Percentiles rank a stretch among this genome's conserved stretches.
These are phyloP conservation scores for Penicillium goetzii DNA, from an alignment of 495 filamentous ascomycete genomes.

Conservation along the genomic window DNA sequence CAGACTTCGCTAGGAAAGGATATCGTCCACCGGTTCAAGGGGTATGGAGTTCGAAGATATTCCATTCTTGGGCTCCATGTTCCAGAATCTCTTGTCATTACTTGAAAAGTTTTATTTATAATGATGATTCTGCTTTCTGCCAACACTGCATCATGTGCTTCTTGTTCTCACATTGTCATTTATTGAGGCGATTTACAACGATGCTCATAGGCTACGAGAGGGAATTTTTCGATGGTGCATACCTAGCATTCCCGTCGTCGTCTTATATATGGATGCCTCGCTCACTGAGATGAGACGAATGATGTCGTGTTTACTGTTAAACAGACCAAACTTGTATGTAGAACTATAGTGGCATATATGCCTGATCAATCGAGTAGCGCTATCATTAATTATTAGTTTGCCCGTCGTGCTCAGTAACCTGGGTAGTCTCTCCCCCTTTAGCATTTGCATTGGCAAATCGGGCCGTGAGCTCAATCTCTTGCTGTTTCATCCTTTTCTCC, in stretches of 20 bases:
- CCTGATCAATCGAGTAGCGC: not conserved
- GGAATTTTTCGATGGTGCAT: too few relatives aligned
- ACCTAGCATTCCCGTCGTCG: too few relatives aligned
- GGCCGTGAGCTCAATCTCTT: not conserved
- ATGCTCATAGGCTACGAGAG: too few relatives aligned
- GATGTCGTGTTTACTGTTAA: not conserved
- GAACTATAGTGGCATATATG: not conserved
- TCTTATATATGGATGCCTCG: too few relatives aligned
- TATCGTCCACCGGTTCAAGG: not conserved
- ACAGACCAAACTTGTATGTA: not conserved
- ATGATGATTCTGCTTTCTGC: not conserved
- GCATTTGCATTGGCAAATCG: not conserved
- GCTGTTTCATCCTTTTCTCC: not conserved
- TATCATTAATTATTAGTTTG: not conserved
- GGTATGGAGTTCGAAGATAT: not conserved
- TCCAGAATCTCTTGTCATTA: not conserved
- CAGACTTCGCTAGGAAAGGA: not conserved
- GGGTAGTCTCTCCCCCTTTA: not conserved
- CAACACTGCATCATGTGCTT: too few relatives aligned
- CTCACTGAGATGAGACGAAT: not conserved
- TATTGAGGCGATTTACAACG: too few relatives aligned
- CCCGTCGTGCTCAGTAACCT: not conserved
- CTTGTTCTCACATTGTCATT: too few relatives aligned
- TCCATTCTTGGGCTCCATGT: not conserved
- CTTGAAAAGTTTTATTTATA: too few relatives aligned